Conservation (phyloP, 257 asterid species). For the Gentiana macrophylla region DNA sequence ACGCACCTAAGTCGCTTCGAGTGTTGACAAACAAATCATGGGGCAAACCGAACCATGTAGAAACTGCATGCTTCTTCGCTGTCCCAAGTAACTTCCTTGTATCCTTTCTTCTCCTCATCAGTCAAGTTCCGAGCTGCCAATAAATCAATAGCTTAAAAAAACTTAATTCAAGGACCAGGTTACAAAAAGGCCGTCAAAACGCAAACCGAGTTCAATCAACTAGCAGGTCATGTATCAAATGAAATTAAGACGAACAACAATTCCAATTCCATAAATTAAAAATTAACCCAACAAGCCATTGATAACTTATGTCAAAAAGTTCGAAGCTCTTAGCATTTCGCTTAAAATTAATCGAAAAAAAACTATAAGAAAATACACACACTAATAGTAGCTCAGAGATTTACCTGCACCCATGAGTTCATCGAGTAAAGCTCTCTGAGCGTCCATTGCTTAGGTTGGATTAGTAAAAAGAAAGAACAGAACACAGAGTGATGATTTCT, state of each 20-base stretch:
- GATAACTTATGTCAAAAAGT: too few relatives aligned
- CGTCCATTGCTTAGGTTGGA: slow-evolving; percentile 45
- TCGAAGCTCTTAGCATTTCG: too few relatives aligned
- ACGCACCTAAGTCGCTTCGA: slow-evolving; percentile 77
- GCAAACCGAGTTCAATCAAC: too few relatives aligned
- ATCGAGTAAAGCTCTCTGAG: slow-evolving; percentile 89
- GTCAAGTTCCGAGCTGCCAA: slow-evolving; percentile 76
- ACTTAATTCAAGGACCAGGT: background rate
- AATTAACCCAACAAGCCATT: too few relatives aligned
- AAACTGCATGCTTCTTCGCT: slow-evolving; percentile 83
- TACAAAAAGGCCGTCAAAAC: background rate
- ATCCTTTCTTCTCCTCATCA: slow-evolving; percentile 86
- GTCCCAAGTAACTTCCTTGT: slow-evolving; percentile 85
- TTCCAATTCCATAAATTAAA: too few relatives aligned
- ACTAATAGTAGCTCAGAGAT: background rate
- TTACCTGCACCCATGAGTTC: slow-evolving; percentile 93
- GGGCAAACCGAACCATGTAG: slow-evolving; percentile 95
- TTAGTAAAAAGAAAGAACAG: background rate
- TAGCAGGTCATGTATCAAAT: too few relatives aligned
- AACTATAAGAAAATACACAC: background rate
- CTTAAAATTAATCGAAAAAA: background rate
- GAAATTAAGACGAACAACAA: too few relatives aligned
- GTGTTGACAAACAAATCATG: slow-evolving; percentile 97
- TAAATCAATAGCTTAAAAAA: background rate
- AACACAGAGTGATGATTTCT: background rate